Evolutionary conservation across 1,139 yeast species (phyloP).

Genomic region (Torulaspora pretoriensis): DNA sequence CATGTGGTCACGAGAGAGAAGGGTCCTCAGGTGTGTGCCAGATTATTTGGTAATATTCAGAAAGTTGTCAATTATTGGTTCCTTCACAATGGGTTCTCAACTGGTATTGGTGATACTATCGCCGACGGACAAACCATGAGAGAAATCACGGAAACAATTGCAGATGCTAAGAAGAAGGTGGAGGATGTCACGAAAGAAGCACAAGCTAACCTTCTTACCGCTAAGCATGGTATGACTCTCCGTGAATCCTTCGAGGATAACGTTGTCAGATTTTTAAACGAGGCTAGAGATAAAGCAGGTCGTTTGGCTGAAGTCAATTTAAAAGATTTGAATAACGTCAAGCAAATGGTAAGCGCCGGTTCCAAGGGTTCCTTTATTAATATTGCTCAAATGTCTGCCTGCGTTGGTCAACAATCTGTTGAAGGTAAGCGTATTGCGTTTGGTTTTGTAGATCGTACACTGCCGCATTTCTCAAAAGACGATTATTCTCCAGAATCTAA

Average conservation of each 20-base stretch:
- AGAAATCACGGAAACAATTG: conserved; percentile 85
- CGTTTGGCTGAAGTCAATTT: conserved; percentile 95
- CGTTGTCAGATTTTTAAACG: conserved; percentile 90
- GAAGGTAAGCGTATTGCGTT: conserved; percentile 99
- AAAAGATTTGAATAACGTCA: conserved; percentile 90
- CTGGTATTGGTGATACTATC: conserved; percentile 99
- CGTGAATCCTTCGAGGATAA: conserved; percentile 98
- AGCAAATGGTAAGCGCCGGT: conserved; percentile 99
- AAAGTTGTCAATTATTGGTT: conserved; percentile 96
- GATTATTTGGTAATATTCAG: conserved; percentile 86
- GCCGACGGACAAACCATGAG: conserved; percentile 97
- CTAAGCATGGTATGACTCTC: conserved; percentile 99
- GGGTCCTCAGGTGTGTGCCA: conserved; percentile 88
- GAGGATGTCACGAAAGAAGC: conserved; percentile 91
- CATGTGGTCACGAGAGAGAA: conserved; percentile 97
- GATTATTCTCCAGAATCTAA: conserved; percentile 97
- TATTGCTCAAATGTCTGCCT: conserved; percentile 99
- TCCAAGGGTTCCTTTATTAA: conserved; percentile 98
- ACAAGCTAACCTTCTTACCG: conserved; percentile 78
- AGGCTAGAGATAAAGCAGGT: conserved; percentile 99
- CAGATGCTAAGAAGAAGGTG: conserved; percentile 87
- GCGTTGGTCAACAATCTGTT: conserved; percentile 99
- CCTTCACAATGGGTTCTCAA: conserved; percentile 92
- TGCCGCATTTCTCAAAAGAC: conserved; percentile 97
- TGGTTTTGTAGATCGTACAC: conserved; percentile 91